A percentile compares a stretch with the other conserved stretches of the same genome.
Evolutionary conservation across 169 alveolate genomes (phyloP).

Genomic region (Plasmodium gonderi): DNA sequence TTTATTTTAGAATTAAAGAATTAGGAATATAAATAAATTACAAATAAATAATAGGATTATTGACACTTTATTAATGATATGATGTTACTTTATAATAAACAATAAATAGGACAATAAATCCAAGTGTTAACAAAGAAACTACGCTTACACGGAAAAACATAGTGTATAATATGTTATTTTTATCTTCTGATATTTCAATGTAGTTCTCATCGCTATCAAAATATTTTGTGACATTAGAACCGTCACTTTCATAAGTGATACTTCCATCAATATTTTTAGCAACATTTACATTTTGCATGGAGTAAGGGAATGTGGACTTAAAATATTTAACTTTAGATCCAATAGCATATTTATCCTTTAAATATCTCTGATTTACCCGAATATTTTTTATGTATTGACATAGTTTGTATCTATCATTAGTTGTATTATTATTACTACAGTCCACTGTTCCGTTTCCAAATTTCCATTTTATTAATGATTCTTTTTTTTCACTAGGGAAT

Average conservation of each 20-base stretch:
- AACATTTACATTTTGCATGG: not conserved
- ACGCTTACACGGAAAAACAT: not conserved
- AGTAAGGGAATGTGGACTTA: not conserved
- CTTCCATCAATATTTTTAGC: not conserved
- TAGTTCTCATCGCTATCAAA: not conserved
- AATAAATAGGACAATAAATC: not conserved
- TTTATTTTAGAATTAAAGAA: not conserved
- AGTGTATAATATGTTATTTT: not conserved
- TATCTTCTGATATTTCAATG: not conserved
- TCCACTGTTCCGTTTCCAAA: not conserved
- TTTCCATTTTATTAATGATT: not conserved
- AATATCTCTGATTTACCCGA: not conserved
- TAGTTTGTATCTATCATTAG: not conserved
- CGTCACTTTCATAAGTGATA: not conserved
- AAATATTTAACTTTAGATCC: not conserved
- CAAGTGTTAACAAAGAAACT: not conserved
- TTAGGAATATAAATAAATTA: not conserved
- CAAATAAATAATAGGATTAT: not conserved
- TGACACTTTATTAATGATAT: not conserved
- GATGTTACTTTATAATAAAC: not conserved
- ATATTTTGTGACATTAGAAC: not conserved
- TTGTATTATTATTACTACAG: not conserved
- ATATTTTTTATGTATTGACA: not conserved
- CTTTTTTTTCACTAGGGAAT: not conserved
- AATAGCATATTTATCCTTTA: not conserved